Base-by-base conservation (phyloP, 305 asterid genomes). In the Salvia sclarea region DNA sequence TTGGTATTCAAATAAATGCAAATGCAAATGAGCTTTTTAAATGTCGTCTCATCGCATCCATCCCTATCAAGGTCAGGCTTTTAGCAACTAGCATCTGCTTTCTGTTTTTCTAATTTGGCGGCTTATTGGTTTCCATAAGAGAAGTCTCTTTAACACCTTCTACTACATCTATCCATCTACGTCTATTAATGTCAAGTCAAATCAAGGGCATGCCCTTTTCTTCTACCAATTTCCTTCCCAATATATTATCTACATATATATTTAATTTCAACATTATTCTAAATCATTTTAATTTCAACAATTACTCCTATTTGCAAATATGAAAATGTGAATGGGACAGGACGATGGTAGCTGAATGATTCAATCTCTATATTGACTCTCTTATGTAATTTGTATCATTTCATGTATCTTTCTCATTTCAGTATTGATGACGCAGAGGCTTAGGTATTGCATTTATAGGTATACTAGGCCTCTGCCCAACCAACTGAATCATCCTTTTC, bases 91-190 rank as follows among this genome's bases (percentile, higher is more conserved):
- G 78, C 75, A 75, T 72, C 71, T 59, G n/a, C 62, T 58, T 57
- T 72, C 72, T 49, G 61, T 60, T 50, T 41, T 53, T 74, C 79
- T 56, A 55, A 47, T 58, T 75, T 75, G 79, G 75, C 79, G 79
- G 79, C 79, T 68, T 67, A 28, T 40, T 53, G 50, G 63, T 7
- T 49, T 55, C 64, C 64, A 20, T 41, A 14, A 44, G 35, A 20
- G 66, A 37, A 20, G 58, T 47, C 33, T 12, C 11, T 65, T 28
- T 43, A 18, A 24, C 56, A 41, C 30, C 61, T 28, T 59, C 68
- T 47, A 9, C 74, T 47, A 44, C 43, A 3, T 38, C 66, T 33
- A 31, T 10, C 60, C 57, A 45, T 41, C 61, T 21, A 21, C 47
- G 53, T 47, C 37, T 58, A 21, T 9, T 18, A 54, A 43, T 64